Percentiles rank a stretch among this genome's conserved stretches.
Evolutionary conservation across 1,284 basidiomycete genomes (phyloP).

Genomic region (Inonotus obliquus): DNA sequence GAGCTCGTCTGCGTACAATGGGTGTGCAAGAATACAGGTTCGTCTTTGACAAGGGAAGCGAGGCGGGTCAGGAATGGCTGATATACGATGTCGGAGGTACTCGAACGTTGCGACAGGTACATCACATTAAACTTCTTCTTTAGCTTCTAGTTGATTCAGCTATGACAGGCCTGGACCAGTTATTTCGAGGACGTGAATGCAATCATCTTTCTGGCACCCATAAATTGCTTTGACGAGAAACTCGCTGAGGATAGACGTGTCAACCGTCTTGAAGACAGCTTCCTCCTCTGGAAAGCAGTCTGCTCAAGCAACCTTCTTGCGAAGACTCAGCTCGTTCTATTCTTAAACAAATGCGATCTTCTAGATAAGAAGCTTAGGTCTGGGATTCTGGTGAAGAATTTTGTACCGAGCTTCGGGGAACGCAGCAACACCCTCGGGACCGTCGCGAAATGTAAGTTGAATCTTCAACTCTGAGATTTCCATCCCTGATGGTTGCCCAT

Average conservation of each 20-base stretch:
- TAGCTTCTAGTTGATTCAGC: not conserved
- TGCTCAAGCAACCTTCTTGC: conserved; percentile 70
- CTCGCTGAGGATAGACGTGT: conserved; percentile 37
- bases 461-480: not conserved
- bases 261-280: conserved; percentile 57
- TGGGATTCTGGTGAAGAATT: conserved; percentile 59
- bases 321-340: conserved; percentile 68
- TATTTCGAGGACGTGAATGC: conserved; percentile 62
- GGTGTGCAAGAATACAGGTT: conserved; percentile 73
- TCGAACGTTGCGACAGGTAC: conserved; percentile 43
- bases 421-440: conserved; percentile 66
- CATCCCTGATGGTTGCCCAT: not conserved
- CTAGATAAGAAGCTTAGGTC: conserved; percentile 57
- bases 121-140: not conserved
- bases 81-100: conserved; percentile 78
- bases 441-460: conserved; percentile 59
- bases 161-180: conserved; percentile 52
- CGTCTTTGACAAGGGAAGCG: conserved; percentile 69
- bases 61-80: conserved; percentile 72
- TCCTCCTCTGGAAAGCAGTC: conserved; percentile 75
- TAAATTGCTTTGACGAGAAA: conserved; percentile 39
- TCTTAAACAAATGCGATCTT: conserved; percentile 80
- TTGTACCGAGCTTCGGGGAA: conserved; percentile 67
- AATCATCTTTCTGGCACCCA: conserved; percentile 29
- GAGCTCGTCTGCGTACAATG: conserved; percentile 39